A percentile compares a stretch with the other conserved stretches of the same genome.
Evolutionary conservation across 768 basidiomycete genomes (phyloP).

Genomic region (Floccularia luteovirens): DNA sequence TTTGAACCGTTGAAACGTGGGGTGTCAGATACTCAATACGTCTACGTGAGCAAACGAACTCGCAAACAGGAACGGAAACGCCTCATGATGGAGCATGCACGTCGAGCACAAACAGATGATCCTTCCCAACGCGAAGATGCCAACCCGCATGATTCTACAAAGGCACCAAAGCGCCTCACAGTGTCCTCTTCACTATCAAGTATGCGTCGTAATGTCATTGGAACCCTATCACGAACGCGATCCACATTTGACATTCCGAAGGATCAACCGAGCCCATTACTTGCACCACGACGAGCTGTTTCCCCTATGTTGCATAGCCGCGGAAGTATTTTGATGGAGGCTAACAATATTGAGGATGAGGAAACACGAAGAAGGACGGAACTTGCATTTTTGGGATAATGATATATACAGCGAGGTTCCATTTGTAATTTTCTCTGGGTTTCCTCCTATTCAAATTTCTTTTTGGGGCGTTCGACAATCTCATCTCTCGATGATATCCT

Average conservation of each 20-base stretch:
- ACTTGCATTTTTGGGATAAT: conserved; percentile 51
- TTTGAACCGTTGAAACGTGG: no score
- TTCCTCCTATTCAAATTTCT: conserved; percentile 4
- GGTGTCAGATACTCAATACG: no score
- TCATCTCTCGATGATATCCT: background rate
- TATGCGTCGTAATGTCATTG: conserved; percentile 37
- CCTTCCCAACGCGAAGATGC: no score
- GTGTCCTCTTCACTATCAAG: conserved; percentile 32
- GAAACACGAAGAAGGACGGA: conserved; percentile 67
- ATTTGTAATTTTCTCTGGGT: conserved; percentile 3
- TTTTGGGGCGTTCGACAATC: background rate
- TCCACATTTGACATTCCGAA: conserved; percentile 12
- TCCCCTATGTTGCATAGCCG: conserved; percentile 52
- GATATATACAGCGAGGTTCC: background rate
- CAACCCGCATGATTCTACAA: no score
- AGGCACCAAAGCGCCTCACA: conserved; percentile 18
- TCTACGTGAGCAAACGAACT: no score
- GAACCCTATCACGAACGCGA: conserved; percentile 19
- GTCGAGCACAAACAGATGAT: no score
- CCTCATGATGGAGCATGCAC: no score
- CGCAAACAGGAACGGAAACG: no score
- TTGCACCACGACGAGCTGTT: conserved; percentile 29
- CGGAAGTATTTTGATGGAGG: conserved; percentile 48
- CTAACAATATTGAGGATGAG: conserved; percentile 52
- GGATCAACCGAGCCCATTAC: conserved; percentile 3